phyloP scores from a whole-genome alignment of 805 yeast genomes.

The Wickerhamiella qilinensis region DNA sequence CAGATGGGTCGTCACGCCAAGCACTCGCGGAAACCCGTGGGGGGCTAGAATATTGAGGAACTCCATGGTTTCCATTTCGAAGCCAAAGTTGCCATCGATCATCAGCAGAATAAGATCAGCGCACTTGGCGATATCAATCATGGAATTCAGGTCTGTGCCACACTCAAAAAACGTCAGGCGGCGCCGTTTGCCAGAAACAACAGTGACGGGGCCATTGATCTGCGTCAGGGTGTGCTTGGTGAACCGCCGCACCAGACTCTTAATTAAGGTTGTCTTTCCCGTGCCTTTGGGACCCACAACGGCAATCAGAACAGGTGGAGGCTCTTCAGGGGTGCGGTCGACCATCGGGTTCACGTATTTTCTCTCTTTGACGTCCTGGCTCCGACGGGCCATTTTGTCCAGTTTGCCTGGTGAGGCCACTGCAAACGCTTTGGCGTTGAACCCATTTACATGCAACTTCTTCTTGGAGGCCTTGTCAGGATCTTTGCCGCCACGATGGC shows the following conservation, averaged over 20 bases:
- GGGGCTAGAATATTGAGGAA: conserved; percentile 90
- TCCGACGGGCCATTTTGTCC: conserved; percentile 66
- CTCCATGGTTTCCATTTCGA: conserved; percentile 99
- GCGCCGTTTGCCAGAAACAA: conserved; percentile 88
- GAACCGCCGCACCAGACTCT: conserved; percentile 72
- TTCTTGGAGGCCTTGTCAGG: conserved; percentile 53
- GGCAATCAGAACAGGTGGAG: conserved; percentile 92
- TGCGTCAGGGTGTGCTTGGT: conserved; percentile 77
- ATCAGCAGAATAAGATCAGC: conserved; percentile 81
- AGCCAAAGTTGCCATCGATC: conserved; percentile 94
- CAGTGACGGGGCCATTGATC: conserved; percentile 90
- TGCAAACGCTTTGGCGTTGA: conserved; percentile 70
- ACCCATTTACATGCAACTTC: conserved; percentile 77
- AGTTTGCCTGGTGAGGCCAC: conserved; percentile 75
- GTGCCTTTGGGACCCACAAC: conserved; percentile 99
- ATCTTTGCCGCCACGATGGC: conserved; percentile 51
- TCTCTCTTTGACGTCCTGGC: conserved; percentile 68
- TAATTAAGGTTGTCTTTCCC: conserved; percentile 85
- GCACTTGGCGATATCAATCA: conserved; percentile 91
- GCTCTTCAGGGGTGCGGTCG: conserved; percentile 92
- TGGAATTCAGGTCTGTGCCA: conserved; percentile 78
- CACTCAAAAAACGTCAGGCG: conserved; percentile 88
- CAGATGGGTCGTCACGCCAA: conserved; percentile 90
- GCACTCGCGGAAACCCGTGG: conserved; percentile 96
- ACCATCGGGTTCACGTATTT: conserved; percentile 94